A percentile compares a stretch with the other conserved stretches of the same genome.
Evolutionary conservation across 2,329 filamentous ascomycete species (phyloP).

Genomic region (Xylaria sp.): DNA sequence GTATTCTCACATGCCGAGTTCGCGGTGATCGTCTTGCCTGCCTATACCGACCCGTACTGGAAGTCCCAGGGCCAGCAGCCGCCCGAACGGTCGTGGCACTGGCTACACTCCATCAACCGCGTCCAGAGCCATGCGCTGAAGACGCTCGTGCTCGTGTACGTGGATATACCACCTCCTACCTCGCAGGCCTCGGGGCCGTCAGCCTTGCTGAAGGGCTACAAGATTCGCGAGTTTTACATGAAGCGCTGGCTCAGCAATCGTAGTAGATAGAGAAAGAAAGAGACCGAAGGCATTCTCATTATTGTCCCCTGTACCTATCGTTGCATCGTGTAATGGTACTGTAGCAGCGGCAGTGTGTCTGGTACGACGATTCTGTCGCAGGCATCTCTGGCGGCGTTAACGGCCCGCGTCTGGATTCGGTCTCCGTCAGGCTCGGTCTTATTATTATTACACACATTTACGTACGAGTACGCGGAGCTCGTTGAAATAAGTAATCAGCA

Average conservation of each 20-base stretch:
- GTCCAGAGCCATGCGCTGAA: constrained; percentile 88
- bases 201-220: constrained; percentile 61
- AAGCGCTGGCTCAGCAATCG: constrained; percentile 82
- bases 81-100: constrained; percentile 61
- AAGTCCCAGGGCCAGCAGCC: constrained; percentile 47
- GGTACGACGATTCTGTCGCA: too few relatives aligned
- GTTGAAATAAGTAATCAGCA: too few relatives aligned
- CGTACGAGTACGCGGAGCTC: too few relatives aligned
- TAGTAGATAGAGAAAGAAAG: constrained; percentile 39
- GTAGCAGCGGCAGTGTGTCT: not conserved
- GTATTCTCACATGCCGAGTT: constrained; percentile 96
- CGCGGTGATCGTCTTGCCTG: constrained; percentile 75
- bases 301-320: too few relatives aligned
- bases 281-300: too few relatives aligned
- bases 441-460: too few relatives aligned
- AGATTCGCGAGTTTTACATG: constrained; percentile 72
- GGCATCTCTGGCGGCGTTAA: too few relatives aligned
- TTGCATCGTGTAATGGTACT: not conserved
- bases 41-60: constrained; percentile 75
- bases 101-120: constrained; percentile 83
- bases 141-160: constrained; percentile 82
- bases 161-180: constrained; percentile 75
- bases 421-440: too few relatives aligned
- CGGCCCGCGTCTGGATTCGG: too few relatives aligned
- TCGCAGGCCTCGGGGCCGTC: constrained; percentile 51